Evolutionary conservation across 352 stramenopile genomes (phyloP).

Genomic region (Thalassiosira exigua): DNA sequence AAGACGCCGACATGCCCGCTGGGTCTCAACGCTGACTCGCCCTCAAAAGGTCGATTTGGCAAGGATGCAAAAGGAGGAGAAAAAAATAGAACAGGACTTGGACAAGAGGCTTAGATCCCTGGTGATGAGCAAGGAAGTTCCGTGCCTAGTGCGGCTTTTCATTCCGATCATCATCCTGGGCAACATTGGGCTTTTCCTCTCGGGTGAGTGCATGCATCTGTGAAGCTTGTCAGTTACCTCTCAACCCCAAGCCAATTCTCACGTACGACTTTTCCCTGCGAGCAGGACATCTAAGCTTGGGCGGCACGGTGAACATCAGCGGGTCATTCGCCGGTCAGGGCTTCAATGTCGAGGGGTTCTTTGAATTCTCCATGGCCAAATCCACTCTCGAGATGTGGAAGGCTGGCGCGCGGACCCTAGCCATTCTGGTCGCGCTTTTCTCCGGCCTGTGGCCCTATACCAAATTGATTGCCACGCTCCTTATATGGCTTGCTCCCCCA

Average conservation of each 20-base stretch:
- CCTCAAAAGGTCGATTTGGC: slow-evolving; percentile 45
- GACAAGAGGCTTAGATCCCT: slow-evolving; percentile 67
- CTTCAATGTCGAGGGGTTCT: slow-evolving; percentile 75
- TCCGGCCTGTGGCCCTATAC: slow-evolving; percentile 83
- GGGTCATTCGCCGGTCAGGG: slow-evolving; percentile 62
- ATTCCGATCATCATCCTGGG: slow-evolving; percentile 79
- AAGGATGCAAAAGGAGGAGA: slow-evolving; percentile 48
- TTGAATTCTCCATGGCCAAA: slow-evolving; percentile 79
- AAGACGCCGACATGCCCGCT: slow-evolving; percentile 41
- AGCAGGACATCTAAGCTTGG: slow-evolving; percentile 77
- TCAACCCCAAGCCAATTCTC: too few relatives aligned
- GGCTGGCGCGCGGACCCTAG: slow-evolving; percentile 68
- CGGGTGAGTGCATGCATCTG: too few relatives aligned
- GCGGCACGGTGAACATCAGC: slow-evolving; percentile 75
- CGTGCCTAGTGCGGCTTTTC: slow-evolving; percentile 54
- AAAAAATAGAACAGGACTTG: slow-evolving; percentile 54
- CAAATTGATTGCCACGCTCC: slow-evolving; percentile 75
- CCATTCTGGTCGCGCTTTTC: slow-evolving; percentile 82
- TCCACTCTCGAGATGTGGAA: slow-evolving; percentile 80
- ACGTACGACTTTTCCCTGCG: too few relatives aligned
- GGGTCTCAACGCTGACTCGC: slow-evolving; percentile 45
- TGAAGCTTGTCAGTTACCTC: slow-evolving; percentile 27
- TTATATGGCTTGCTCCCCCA: slow-evolving; percentile 76
- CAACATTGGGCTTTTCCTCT: slow-evolving; percentile 82
- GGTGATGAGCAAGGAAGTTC: slow-evolving; percentile 64